Conservation (phyloP, 306 rosid species). For the Trifolium dubium region DNA sequence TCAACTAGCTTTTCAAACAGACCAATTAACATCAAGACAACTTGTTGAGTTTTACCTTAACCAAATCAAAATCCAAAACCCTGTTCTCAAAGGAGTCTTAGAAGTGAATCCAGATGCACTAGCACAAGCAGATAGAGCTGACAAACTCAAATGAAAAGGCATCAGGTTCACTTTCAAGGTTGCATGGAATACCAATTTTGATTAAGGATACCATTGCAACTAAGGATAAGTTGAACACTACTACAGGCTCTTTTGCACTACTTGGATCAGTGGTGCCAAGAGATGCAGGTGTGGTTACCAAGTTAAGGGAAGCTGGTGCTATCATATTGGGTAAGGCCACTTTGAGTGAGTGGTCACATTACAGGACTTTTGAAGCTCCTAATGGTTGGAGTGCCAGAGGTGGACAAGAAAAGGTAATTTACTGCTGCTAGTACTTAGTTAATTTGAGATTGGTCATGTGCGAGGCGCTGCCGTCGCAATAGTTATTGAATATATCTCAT, state of each 20-base stretch:
- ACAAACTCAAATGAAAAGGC: constrained; percentile 17
- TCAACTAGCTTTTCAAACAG: constrained; percentile 55
- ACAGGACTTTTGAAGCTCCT: constrained; percentile 31
- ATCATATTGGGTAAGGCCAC: constrained; percentile 73
- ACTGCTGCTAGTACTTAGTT: not conserved
- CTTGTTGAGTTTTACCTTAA: constrained; percentile 64
- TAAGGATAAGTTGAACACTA: constrained; percentile 70
- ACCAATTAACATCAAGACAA: constrained; percentile 60
- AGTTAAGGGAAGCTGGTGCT: constrained; percentile 72
- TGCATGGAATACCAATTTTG: constrained; percentile 74
- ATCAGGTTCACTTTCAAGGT: constrained; percentile 19
- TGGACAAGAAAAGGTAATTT: constrained; percentile 64
- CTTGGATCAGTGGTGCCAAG: constrained; percentile 65
- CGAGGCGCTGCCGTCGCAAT: too few relatives aligned
- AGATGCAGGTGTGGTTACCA: constrained; percentile 66
- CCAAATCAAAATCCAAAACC: constrained; percentile 50
- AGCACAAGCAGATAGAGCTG: constrained; percentile 58
- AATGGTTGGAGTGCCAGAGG: constrained; percentile 68
- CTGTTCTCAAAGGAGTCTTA: constrained; percentile 51
- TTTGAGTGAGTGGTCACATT: constrained; percentile 62
- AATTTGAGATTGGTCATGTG: too few relatives aligned
- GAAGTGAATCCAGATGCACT: constrained; percentile 73
- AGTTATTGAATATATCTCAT: too few relatives aligned
- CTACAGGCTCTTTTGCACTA: constrained; percentile 68
- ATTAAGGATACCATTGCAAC: constrained; percentile 73